phyloP scores from a whole-genome alignment of 768 basidiomycete species.

The Trametes elegans region DNA sequence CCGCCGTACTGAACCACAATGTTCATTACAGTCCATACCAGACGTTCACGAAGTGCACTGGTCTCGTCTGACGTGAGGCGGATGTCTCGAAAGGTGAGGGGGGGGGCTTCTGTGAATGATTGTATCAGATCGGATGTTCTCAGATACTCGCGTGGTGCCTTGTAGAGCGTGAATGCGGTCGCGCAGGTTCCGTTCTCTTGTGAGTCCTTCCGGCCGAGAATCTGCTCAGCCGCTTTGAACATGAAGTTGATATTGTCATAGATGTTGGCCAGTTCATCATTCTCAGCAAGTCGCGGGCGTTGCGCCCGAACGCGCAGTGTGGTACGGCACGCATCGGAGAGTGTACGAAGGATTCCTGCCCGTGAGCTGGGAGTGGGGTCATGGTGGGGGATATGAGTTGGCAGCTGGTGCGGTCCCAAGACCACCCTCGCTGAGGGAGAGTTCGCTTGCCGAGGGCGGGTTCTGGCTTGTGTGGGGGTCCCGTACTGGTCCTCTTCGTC shows the following conservation, averaged over 20 bases:
- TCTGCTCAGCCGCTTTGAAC: conserved; percentile 31
- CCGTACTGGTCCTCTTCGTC: too few relatives aligned
- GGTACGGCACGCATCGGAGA: conserved; percentile 26
- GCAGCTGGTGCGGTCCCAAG: too few relatives aligned
- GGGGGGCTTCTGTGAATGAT: conserved; percentile 25
- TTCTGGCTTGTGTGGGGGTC: too few relatives aligned
- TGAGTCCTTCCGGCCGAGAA: conserved; percentile 33
- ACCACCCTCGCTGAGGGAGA: too few relatives aligned
- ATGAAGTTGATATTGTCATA: conserved; percentile 42
- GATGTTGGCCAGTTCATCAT: conserved; percentile 4
- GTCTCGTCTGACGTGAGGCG: conserved; percentile 26
- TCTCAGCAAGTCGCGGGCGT: background rate
- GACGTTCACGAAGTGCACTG: conserved; percentile 7
- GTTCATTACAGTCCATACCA: conserved; percentile 30
- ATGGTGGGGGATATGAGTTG: too few relatives aligned
- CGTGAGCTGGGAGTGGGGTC: background rate
- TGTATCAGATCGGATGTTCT: conserved; percentile 21
- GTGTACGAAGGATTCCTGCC: conserved; percentile 11
- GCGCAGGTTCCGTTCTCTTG: conserved; percentile 40
- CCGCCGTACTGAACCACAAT: conserved; percentile 34
- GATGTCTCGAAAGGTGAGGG: conserved; percentile 29
- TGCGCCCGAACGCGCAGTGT: background rate
- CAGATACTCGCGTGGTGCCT: conserved; percentile 29
- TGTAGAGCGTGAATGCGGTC: conserved; percentile 31
- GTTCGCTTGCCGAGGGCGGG: too few relatives aligned